Evolutionary conservation across 1,139 yeast genomes (phyloP).

Genomic region (Sugiyamaella grinbergsii): DNA sequence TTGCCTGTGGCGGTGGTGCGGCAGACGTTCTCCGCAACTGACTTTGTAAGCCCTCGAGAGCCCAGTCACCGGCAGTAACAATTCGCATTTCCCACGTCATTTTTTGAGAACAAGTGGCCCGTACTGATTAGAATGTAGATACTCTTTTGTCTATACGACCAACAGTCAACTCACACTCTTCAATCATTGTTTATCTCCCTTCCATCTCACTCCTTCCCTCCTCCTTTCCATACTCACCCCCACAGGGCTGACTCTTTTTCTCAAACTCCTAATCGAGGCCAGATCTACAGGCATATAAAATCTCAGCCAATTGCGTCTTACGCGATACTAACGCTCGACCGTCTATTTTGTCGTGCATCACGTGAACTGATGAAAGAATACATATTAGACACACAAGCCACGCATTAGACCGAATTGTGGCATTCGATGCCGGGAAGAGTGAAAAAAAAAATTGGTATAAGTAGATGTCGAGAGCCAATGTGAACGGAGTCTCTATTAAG

Average conservation of each 20-base stretch:
- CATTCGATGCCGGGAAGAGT: constrained; percentile 1
- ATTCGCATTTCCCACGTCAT: too few species aligned
- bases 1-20: neutral
- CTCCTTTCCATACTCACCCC: neutral
- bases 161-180: neutral
- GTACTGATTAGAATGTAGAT: too few species aligned
- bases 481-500: neutral
- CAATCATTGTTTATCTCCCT: neutral
- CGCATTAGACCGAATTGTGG: constrained; percentile 15
- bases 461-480: constrained; percentile 5
- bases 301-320: constrained; percentile 7
- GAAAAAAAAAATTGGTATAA: constrained; percentile 9
- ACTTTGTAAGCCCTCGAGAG: too few species aligned
- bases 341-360: constrained; percentile 2
- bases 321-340: constrained; percentile 1
- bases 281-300: constrained; percentile 1
- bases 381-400: constrained; percentile 17
- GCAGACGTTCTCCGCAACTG: too few species aligned
- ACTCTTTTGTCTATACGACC: neutral
- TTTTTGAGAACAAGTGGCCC: too few species aligned
- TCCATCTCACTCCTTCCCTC: neutral
- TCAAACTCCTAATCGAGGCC: neutral
- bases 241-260: constrained; percentile 2
- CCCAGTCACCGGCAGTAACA: too few species aligned
- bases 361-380: constrained; percentile 18